Evolutionary conservation across 441 rosid genomes (phyloP), one percentile per base, ranked within the genome.

Genomic region (Manihot esculenta): DNA sequence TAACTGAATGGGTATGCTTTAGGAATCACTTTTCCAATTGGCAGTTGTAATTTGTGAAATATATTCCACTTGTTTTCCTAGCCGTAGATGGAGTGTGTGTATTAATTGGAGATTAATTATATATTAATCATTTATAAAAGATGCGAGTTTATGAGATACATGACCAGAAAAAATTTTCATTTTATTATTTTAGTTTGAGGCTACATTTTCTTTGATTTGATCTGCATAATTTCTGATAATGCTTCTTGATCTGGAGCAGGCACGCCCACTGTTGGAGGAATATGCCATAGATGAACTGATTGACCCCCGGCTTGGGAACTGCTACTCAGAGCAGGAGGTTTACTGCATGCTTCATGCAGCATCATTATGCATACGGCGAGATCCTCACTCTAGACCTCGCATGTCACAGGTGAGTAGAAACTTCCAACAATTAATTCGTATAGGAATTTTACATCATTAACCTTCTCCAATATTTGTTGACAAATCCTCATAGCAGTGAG

Each of bases 271-370:
- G 58, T 79, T 96, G 67, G 97, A 89, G 83, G 97, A 86, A 74
- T 80, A 81, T 63, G 95, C 97, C 2, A 80, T 93, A 13, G 86
- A 81, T 33, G 97, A 93, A 74, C 80, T 96, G 71, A 74, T 87
- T 4, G 98, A 96, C 68, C 98, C 98, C 7, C 84, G 78, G 64
- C 81, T 96, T 53, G 88, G 75, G 61, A 77, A 79, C 80, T 58
- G 63, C 70, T 93, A 82, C 73, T 80, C 87, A 3, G 97, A 90
- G 72, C 87, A 79, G 27, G 98, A 96, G 81, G 90, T 93, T 64
- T 77, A 79, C 76, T 86, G 94, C 78, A 93, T 96, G 98, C 89
- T 96, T 78, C 90, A 88, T 13, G 97, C 97, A 68, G 98, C 98
- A 67, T 91, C 97, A 0, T 78, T 90, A 58, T 96, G 99, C 82